Evolutionary conservation across 257 asterid genomes (phyloP).

Genomic region (Solanum bulbocastanum): DNA sequence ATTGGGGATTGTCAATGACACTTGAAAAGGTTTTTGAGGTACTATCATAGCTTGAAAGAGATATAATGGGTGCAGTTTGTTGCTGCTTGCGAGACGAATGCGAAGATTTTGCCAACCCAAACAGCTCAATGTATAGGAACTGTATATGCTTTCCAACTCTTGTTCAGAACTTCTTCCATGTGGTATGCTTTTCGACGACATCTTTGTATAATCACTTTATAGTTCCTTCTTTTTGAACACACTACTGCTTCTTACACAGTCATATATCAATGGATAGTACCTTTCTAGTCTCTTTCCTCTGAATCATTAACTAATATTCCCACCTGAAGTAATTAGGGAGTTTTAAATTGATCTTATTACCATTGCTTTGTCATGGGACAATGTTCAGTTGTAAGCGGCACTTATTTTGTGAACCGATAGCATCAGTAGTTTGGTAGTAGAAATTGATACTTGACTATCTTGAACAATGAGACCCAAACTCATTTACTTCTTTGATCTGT

Average conservation of each 20-base stretch:
- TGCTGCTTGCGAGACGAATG: slow-evolving; percentile 73
- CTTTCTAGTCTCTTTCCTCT: background rate
- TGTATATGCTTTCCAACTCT: slow-evolving; percentile 61
- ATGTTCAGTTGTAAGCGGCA: background rate
- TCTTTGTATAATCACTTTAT: background rate
- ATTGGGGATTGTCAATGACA: background rate
- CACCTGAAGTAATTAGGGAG: background rate
- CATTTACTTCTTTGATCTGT: background rate
- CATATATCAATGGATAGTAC: background rate
- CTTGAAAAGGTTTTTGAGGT: background rate
- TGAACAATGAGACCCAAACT: background rate
- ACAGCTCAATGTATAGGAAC: slow-evolving; percentile 50
- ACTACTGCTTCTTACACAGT: background rate
- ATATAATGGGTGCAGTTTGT: slow-evolving; percentile 74
- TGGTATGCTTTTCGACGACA: slow-evolving; percentile 38
- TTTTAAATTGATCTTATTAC: background rate
- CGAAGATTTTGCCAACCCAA: slow-evolving; percentile 57
- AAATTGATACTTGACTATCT: background rate
- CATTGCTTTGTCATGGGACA: background rate
- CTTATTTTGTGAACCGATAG: background rate
- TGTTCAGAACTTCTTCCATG: slow-evolving; percentile 42
- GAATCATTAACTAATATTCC: background rate
- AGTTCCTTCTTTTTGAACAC: background rate
- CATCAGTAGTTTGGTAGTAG: background rate
- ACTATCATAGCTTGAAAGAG: background rate